A percentile compares a stretch with the other conserved stretches of the same genome.
These are phyloP conservation scores for Camellia japonica DNA, from an alignment of 148 eudicot species.

Conservation along the genomic window DNA sequence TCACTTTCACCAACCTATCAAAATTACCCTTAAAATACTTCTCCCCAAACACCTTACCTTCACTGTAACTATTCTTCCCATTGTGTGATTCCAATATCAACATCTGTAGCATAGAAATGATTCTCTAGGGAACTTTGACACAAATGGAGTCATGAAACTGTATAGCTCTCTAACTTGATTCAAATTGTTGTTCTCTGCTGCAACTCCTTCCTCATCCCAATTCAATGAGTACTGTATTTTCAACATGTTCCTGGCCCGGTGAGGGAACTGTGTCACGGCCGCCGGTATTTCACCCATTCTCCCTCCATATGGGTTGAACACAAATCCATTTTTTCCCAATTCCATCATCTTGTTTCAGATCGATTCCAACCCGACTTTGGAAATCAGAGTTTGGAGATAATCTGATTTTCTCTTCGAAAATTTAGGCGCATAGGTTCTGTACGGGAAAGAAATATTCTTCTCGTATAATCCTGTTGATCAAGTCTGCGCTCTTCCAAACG, in stretches of 20 bases:
- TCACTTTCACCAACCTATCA: not conserved
- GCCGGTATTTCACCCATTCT: not conserved
- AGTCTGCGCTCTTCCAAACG: no score
- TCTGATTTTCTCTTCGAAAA: not conserved
- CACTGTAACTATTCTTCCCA: not conserved
- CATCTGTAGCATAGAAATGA: not conserved
- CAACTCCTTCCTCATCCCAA: not conserved
- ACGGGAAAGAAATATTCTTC: no score
- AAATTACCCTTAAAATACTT: no score
- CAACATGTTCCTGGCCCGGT: not conserved
- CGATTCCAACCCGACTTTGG: not conserved
- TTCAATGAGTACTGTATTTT: not conserved
- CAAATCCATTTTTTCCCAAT: not conserved
- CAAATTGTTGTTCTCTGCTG: not conserved
- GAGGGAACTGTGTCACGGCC: not conserved
- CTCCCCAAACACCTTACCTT: not conserved
- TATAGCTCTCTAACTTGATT: not conserved
- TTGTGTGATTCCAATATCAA: not conserved
- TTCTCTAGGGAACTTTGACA: not conserved
- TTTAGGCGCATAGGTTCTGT: no score
- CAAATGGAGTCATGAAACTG: not conserved
- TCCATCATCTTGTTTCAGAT: not conserved
- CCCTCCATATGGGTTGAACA: not conserved
- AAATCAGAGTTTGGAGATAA: not conserved
- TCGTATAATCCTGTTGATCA: no score